A percentile compares a stretch with the other conserved stretches of the same genome.
Evolutionary conservation across 1,284 basidiomycete genomes (phyloP).

Genomic region (Leccinum pachyderme): DNA sequence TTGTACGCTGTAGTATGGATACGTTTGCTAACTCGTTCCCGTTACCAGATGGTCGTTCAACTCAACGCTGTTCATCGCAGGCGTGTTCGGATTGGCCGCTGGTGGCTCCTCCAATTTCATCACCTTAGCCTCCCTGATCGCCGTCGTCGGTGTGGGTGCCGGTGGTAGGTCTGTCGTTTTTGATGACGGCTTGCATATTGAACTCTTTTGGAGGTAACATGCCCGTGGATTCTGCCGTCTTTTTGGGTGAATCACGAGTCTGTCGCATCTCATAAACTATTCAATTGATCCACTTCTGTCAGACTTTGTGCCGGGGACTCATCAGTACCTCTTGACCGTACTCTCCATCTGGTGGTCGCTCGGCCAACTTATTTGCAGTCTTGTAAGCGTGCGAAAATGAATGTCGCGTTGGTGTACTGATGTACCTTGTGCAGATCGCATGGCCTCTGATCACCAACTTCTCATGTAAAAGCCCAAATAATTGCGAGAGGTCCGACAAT

Average conservation of each 20-base stretch:
- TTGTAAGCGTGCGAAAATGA: conserved; percentile 43
- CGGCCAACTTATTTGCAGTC: conserved; percentile 60
- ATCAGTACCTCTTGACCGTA: conserved; percentile 68
- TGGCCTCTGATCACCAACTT: conserved; percentile 53
- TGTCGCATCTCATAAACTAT: neutral
- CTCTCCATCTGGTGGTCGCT: conserved; percentile 73
- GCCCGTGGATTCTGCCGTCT: conserved; percentile 65
- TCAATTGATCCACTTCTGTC: neutral
- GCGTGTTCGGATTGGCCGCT: conserved; percentile 52
- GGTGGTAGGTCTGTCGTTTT: conserved; percentile 35
- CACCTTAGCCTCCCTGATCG: conserved; percentile 43
- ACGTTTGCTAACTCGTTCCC: neutral
- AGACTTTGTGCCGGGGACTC: conserved; percentile 68
- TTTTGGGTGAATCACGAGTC: conserved; percentile 43
- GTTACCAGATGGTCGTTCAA: conserved; percentile 56
- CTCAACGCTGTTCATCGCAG: conserved; percentile 57
- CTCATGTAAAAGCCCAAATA: conserved; percentile 38
- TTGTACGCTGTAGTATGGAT: neutral
- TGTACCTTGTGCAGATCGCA: conserved; percentile 34
- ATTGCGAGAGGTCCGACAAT: conserved; percentile 41
- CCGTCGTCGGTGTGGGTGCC: conserved; percentile 46
- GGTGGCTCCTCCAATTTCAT: conserved; percentile 44
- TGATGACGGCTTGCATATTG: neutral
- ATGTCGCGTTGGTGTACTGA: neutral
- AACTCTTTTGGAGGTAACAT: conserved; percentile 40